Evolutionary conservation across 768 basidiomycete species (phyloP).

Genomic region (Phaeotremella fagi): DNA sequence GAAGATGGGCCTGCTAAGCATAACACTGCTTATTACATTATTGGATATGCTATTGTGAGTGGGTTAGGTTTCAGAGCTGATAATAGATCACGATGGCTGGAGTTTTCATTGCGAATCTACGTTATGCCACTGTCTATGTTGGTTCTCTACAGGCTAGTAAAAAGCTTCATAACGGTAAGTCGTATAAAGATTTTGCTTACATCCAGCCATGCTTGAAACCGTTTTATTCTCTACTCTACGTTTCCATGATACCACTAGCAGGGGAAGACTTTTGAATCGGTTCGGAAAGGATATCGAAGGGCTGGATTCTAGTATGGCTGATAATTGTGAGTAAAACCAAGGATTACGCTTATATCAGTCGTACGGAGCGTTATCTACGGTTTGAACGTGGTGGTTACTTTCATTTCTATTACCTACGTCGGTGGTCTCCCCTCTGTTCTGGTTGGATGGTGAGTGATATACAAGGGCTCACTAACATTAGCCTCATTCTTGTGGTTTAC

Average conservation of each 20-base stretch:
- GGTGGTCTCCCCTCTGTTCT: conserved; percentile 73
- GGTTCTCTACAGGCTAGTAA: conserved; percentile 79
- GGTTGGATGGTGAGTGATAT: conserved; percentile 48
- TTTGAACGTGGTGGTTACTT: conserved; percentile 65
- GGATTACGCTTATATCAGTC: conserved; percentile 16
- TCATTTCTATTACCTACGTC: conserved; percentile 68
- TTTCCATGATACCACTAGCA: conserved; percentile 87
- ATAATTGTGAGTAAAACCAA: conserved; percentile 59
- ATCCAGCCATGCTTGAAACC: conserved; percentile 61
- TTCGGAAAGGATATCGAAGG: conserved; percentile 75
- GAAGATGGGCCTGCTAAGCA: conserved; percentile 47
- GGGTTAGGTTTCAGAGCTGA: not conserved
- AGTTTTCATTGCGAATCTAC: conserved; percentile 29
- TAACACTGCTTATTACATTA: conserved; percentile 60
- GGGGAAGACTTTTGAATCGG: conserved; percentile 58
- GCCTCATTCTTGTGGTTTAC: conserved; percentile 36
- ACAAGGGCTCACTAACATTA: not conserved
- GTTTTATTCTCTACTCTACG: conserved; percentile 83
- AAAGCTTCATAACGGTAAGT: conserved; percentile 65
- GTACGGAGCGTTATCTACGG: conserved; percentile 63
- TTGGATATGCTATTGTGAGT: conserved; percentile 62
- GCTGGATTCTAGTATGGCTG: conserved; percentile 74
- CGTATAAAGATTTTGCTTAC: conserved; percentile 20
- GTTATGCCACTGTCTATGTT: conserved; percentile 59
- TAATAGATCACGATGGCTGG: conserved; percentile 69